These are phyloP conservation scores for Anthracocystis panici-leucophaei DNA, from an alignment of 1,284 basidiomycete genomes.

Conservation along the genomic window DNA sequence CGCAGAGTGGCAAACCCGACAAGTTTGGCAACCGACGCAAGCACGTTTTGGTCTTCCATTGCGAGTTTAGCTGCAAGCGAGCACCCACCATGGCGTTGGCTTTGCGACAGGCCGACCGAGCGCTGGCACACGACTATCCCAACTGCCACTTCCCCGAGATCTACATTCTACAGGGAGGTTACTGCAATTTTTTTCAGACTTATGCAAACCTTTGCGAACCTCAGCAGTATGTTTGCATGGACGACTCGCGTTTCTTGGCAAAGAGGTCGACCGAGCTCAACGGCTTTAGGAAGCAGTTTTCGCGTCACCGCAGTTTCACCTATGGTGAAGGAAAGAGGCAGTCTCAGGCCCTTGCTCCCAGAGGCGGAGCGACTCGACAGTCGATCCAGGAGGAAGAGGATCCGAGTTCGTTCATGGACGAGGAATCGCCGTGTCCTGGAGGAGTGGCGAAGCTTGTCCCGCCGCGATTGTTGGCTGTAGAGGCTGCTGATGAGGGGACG, in stretches of 20 bases:
- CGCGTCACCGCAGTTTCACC: constrained; percentile 63
- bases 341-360: background rate
- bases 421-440: constrained; percentile 44
- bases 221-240: constrained; percentile 88
- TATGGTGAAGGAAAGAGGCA: constrained; percentile 57
- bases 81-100: constrained; percentile 98
- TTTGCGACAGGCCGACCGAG: constrained; percentile 88
- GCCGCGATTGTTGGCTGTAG: background rate
- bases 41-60: constrained; percentile 93
- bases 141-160: constrained; percentile 95
- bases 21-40: constrained; percentile 74
- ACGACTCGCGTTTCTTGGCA: constrained; percentile 84
- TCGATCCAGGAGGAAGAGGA: constrained; percentile 54
- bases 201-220: constrained; percentile 81
- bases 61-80: constrained; percentile 94
- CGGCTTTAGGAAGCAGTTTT: constrained; percentile 83
- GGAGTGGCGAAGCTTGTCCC: constrained; percentile 5
- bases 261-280: constrained; percentile 87
- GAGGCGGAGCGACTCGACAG: constrained; percentile 3
- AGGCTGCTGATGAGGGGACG: background rate
- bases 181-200: constrained; percentile 84
- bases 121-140: constrained; percentile 87
- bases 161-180: constrained; percentile 96
- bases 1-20: constrained; percentile 78
- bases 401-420: constrained; percentile 18